Evolutionary conservation across 2,329 filamentous ascomycete species (phyloP).

Genomic region (Tolypocladium tropicale): DNA sequence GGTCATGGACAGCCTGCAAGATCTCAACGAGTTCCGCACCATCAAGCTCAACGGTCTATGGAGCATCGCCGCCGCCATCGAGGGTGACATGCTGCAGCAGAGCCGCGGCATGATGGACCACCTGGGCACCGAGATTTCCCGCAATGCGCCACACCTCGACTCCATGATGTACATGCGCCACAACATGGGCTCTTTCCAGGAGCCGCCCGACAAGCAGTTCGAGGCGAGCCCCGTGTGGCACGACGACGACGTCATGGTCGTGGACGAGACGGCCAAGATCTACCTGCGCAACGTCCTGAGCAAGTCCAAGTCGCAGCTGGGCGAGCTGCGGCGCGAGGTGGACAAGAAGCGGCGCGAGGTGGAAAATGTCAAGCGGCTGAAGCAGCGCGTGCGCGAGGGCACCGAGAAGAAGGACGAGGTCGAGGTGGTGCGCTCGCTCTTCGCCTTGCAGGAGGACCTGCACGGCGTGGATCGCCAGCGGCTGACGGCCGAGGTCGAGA

Average conservation of each 20-base stretch:
- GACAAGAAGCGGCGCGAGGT: constrained; percentile 83
- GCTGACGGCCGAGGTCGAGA: constrained; percentile 84
- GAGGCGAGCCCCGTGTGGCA: constrained; percentile 97
- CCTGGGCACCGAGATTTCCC: constrained; percentile 68
- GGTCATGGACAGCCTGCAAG: constrained; percentile 84
- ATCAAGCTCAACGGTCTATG: constrained; percentile 77
- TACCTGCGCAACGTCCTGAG: constrained; percentile 85
- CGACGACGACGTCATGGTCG: constrained; percentile 78
- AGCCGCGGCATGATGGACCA: constrained; percentile 64
- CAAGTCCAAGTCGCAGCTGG: constrained; percentile 79
- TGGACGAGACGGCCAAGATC: constrained; percentile 78
- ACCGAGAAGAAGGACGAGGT: constrained; percentile 85
- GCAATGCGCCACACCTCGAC: constrained; percentile 82
- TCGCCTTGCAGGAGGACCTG: constrained; percentile 72
- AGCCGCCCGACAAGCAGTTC: constrained; percentile 76
- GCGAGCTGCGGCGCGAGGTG: constrained; percentile 69
- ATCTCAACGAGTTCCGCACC: constrained; percentile 83
- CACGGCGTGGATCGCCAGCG: constrained; percentile 77
- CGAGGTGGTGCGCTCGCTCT: constrained; percentile 71
- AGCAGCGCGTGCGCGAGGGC: constrained; percentile 69
- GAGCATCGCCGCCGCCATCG: constrained; percentile 69
- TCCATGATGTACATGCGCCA: constrained; percentile 97
- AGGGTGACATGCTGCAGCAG: constrained; percentile 65
- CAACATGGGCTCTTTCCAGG: constrained; percentile 73
- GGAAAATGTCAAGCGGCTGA: constrained; percentile 61